Percentiles rank a stretch among this genome's conserved stretches.
These are phyloP conservation scores for Ganoderma lingzhi DNA, from an alignment of 1,284 basidiomycete species.

Conservation along the genomic window DNA sequence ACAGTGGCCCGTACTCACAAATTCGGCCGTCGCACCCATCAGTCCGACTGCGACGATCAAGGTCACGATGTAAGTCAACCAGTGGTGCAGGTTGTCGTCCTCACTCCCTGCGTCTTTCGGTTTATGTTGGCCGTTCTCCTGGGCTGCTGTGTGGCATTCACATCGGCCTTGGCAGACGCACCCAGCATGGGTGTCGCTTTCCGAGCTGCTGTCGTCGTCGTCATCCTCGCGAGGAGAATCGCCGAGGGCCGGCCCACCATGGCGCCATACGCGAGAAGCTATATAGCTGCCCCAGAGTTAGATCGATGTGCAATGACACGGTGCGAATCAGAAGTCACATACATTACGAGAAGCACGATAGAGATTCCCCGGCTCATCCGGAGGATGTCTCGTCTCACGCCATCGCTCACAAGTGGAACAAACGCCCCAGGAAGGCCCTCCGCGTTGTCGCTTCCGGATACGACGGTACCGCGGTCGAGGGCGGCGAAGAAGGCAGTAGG, in stretches of 20 bases:
- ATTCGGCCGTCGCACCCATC: conserved; percentile 74
- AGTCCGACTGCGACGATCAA: conserved; percentile 55
- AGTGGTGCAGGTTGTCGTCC: conserved; percentile 71
- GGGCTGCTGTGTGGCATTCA: not conserved
- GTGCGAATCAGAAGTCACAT: conserved; percentile 34
- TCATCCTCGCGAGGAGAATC: not conserved
- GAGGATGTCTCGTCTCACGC: conserved; percentile 49
- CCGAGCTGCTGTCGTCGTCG: not conserved
- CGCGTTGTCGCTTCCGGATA: not conserved
- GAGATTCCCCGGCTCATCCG: conserved; percentile 69
- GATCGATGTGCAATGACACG: too few species aligned
- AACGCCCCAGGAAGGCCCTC: conserved; percentile 10
- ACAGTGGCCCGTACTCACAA: conserved; percentile 48
- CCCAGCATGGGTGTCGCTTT: not conserved
- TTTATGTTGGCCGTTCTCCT: not conserved
- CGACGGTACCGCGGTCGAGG: conserved; percentile 49
- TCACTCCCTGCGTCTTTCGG: not conserved
- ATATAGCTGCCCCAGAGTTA: conserved; percentile 55
- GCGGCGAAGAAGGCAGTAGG: conserved; percentile 73
- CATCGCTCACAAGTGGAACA: conserved; percentile 40
- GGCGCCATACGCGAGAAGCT: conserved; percentile 59
- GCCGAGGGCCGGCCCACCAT: not conserved
- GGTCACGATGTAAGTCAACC: conserved; percentile 61
- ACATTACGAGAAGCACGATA: conserved; percentile 66
- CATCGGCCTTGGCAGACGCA: not conserved